Base-by-base conservation (phyloP, 257 asterid genomes). In the Solanum okadae region DNA sequence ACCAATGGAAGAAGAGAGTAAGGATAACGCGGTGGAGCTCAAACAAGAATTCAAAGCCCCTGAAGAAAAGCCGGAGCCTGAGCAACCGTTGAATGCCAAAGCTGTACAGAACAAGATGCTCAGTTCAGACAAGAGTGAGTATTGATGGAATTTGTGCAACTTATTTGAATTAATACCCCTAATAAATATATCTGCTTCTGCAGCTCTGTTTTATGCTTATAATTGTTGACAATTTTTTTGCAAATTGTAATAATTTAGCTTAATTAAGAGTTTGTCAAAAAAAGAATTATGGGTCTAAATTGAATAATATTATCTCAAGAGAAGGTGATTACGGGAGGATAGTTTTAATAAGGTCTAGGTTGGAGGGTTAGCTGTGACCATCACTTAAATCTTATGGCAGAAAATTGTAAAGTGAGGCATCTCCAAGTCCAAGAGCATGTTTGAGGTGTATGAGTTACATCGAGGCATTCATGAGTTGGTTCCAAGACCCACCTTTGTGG, bases 101-200 rank as follows among this genome's bases (percentile, higher is more conserved):
- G 46, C 86, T 70, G 90, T 25, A 82, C 93, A 44, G 63, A 90
- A 79, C 27, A 90, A 86, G 33, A 87, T 5, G 56, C 20, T 46
- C 20, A 86, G 15, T 63, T 79, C 81, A 27, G 83, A 23, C 20
- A 90, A 88, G 78, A 89, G 93, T 91, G 72, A 90, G 93, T 88
- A 14, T 31, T 22, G 63, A 18, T 52, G 52, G 46, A 38, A 77
- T 23, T 77, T 22, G 9, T 77, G 18, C 12, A 44, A 29, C 20
- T 10, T 82, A 18, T 68, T 16, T 79, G 67, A 79, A 44, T 27
- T 78, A 44, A 18, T 31, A 31, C 15, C 37, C 85, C 38, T 44
- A 44, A 27, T 79, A 2, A n/a, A n/a, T 42, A 81, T 15, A 81
- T 44, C 37, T 49, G 38, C 67, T 40, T 79, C 9, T 27, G 46